These are phyloP conservation scores for Monilinia fructigena DNA, from an alignment of 2,329 filamentous ascomycete genomes.

Conservation along the genomic window DNA sequence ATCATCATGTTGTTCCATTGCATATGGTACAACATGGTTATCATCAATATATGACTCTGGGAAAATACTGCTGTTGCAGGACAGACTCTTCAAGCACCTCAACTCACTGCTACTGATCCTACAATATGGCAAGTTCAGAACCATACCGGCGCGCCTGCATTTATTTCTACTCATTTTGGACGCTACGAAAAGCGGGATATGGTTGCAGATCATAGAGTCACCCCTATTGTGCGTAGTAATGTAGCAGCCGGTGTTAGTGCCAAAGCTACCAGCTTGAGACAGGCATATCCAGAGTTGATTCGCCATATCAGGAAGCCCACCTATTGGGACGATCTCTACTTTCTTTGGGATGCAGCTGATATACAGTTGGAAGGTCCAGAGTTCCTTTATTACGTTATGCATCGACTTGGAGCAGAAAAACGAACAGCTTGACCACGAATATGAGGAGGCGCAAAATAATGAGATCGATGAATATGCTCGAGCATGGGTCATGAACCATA, in stretches of 20 bases:
- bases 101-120: not conserved
- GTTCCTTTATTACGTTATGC: slow-evolving; percentile 39
- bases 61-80: not conserved
- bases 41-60: not conserved
- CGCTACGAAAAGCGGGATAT: slow-evolving; percentile 22
- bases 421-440: slow-evolving; percentile 13
- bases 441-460: not conserved
- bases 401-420: slow-evolving; percentile 28
- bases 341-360: slow-evolving; percentile 41
- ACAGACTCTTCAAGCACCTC: not conserved
- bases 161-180: slow-evolving; percentile 32
- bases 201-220: slow-evolving; percentile 18
- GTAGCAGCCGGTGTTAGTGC: slow-evolving; percentile 22
- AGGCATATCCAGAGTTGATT: slow-evolving; percentile 20
- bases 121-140: slow-evolving; percentile 17
- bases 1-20: not conserved
- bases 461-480: slow-evolving; percentile 29
- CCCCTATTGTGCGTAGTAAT: slow-evolving; percentile 25
- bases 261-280: slow-evolving; percentile 23
- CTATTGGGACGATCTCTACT: slow-evolving; percentile 36
- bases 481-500: slow-evolving; percentile 26
- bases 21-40: not conserved
- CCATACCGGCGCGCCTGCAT: slow-evolving; percentile 21
- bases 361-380: slow-evolving; percentile 34
- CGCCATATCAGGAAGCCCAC: slow-evolving; percentile 23